A percentile compares a stretch with the other conserved stretches of the same genome.
Conservation (phyloP, 176 grass and related monocot genomes). For the Urochloa ruziziensis region DNA sequence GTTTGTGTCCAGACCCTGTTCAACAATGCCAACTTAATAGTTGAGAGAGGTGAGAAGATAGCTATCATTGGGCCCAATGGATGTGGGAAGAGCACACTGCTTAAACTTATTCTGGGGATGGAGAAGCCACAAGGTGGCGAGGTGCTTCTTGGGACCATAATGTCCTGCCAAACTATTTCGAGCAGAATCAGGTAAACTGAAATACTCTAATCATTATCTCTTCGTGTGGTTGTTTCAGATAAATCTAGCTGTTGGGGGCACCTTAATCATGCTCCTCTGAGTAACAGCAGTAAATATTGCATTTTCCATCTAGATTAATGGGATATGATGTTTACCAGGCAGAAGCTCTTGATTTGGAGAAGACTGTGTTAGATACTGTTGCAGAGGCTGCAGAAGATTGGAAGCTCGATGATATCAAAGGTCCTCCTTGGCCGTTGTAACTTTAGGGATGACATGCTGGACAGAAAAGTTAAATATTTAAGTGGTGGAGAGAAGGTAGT, state of each 20-base stretch:
- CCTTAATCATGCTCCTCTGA: not conserved
- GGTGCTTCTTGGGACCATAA: constrained; percentile 92
- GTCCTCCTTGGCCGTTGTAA: constrained; percentile 97
- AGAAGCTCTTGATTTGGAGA: constrained; percentile 94
- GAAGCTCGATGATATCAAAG: constrained; percentile 92
- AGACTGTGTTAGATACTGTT: constrained; percentile 90
- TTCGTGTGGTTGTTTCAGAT: constrained; percentile 9
- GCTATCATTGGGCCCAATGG: constrained; percentile 98
- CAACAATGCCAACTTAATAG: constrained; percentile 84
- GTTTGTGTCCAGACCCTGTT: constrained; percentile 62
- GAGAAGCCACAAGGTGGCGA: constrained; percentile 82
- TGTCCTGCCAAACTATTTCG: constrained; percentile 95
- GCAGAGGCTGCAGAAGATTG: constrained; percentile 90
- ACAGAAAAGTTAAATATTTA: constrained; percentile 84
- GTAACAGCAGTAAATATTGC: not conserved
- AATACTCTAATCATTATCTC: not conserved
- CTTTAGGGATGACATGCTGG: constrained; percentile 95
- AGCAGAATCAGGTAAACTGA: constrained; percentile 90
- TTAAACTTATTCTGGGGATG: constrained; percentile 84
- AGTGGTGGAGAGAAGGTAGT: constrained; percentile 98
- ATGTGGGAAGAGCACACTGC: constrained; percentile 88
- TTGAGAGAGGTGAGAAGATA: constrained; percentile 92
- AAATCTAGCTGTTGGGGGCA: not conserved
- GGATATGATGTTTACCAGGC: constrained; percentile 56
- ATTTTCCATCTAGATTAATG: constrained; percentile 7